phyloP scores from a whole-genome alignment of 164 flowering plant genomes.

The Dillenia turbinata region DNA sequence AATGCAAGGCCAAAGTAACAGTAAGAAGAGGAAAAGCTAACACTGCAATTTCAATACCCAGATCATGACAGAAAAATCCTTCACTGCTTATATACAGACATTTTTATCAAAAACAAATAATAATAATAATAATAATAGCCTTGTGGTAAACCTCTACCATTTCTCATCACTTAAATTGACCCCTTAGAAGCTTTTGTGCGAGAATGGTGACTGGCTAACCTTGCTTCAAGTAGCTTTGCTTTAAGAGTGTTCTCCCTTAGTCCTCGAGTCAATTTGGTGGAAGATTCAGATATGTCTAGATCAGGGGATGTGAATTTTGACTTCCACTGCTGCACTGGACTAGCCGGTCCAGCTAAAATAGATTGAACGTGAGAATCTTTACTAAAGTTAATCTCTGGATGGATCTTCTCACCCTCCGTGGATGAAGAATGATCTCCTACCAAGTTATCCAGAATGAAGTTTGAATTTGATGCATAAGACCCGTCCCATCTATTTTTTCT shows the following conservation, averaged over 20 bases:
- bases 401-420: constrained; percentile 35
- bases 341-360: constrained; percentile 28
- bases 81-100: not conserved
- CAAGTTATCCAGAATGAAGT: constrained; percentile 26
- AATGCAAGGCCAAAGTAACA: constrained; percentile 10
- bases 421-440: constrained; percentile 29
- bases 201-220: constrained; percentile 49
- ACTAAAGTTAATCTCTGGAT: constrained; percentile 19
- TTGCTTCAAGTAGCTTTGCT: constrained; percentile 80
- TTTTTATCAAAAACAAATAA: not conserved
- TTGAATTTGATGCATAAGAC: constrained; percentile 20
- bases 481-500: constrained; percentile 22
- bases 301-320: constrained; percentile 35
- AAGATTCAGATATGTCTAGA: constrained; percentile 38
- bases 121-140: not conserved
- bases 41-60: not conserved
- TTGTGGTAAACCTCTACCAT: not conserved
- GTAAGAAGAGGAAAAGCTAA: not conserved
- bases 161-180: constrained; percentile 2
- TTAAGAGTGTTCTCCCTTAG: constrained; percentile 54
- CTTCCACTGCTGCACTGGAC: constrained; percentile 59
- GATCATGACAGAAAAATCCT: constrained; percentile 1
- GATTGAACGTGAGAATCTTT: constrained; percentile 33
- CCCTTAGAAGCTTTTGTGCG: constrained; percentile 34
- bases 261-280: constrained; percentile 24